Conservation (phyloP, 306 rosid genomes). For the Fragaria ananassa region DNA sequence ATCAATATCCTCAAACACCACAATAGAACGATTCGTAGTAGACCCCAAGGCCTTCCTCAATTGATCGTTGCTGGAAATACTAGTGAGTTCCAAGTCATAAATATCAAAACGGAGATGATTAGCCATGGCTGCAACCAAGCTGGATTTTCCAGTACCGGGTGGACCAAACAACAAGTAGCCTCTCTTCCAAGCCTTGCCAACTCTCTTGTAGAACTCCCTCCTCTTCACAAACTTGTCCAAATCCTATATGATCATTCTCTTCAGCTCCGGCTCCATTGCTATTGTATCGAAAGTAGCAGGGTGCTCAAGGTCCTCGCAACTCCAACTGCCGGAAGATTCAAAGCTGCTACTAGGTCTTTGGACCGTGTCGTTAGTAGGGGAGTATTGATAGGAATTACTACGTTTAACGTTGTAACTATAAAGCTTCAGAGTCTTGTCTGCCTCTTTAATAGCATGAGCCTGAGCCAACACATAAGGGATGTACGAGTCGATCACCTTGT, state of each 20-base stretch:
- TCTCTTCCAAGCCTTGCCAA: constrained; percentile 48
- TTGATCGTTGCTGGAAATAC: constrained; percentile 22
- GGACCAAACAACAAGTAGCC: constrained; percentile 44
- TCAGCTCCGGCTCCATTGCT: constrained; percentile 15
- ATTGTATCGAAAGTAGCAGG: constrained; percentile 37
- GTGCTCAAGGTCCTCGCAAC: constrained; percentile 32
- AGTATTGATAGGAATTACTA: neutral
- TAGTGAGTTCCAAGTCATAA: constrained; percentile 35
- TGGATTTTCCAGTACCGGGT: constrained; percentile 28
- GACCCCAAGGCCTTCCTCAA: constrained; percentile 25
- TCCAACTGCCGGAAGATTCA: constrained; percentile 22
- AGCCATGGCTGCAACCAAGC: constrained; percentile 36
- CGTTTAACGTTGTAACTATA: neutral
- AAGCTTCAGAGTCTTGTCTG: constrained; percentile 25
- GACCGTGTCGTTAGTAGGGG: neutral
- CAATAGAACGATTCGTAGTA: constrained; percentile 5
- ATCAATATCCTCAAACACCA: constrained; percentile 39
- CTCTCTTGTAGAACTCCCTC: constrained; percentile 21
- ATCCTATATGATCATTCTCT: neutral
- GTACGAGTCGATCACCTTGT: constrained; percentile 20
- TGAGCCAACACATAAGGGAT: constrained; percentile 21
- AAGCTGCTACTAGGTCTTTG: neutral
- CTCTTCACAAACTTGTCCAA: neutral
- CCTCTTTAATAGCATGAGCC: constrained; percentile 16
- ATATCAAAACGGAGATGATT: constrained; percentile 36